A percentile compares a stretch with the other conserved stretches of the same genome.
Conservation (phyloP, 805 yeast genomes). For the Cyberlindnera nakhonratchasimensis region DNA sequence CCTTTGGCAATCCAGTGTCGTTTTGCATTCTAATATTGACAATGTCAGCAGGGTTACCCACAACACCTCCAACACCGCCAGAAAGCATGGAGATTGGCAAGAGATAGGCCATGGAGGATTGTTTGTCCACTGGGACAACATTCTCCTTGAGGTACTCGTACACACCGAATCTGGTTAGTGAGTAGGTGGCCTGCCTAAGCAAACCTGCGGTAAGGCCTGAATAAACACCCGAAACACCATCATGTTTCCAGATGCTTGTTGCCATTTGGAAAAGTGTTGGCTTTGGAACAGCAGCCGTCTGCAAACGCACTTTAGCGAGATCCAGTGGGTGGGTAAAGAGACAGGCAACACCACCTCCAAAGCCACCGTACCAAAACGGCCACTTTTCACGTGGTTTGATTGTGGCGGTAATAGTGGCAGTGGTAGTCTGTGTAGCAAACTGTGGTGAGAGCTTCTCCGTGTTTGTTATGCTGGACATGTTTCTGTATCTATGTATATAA, state of each 20-base stretch:
- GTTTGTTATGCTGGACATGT: conserved; percentile 2
- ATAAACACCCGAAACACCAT: conserved; percentile 69
- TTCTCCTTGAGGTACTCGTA: conserved; percentile 72
- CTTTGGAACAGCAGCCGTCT: conserved; percentile 69
- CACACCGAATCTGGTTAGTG: conserved; percentile 83
- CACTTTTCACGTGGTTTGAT: conserved; percentile 28
- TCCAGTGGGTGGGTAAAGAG: conserved; percentile 78
- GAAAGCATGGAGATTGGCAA: conserved; percentile 81
- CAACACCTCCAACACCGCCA: conserved; percentile 80
- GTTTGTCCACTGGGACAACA: conserved; percentile 37
- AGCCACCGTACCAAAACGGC: conserved; percentile 66
- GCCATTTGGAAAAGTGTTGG: conserved; percentile 61
- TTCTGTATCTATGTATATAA: neutral
- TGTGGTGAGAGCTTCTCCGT: conserved; percentile 5
- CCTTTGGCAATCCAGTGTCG: conserved; percentile 65
- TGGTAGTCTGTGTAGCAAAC: conserved; percentile 1
- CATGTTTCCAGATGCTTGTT: conserved; percentile 52
- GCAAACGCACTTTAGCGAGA: conserved; percentile 81
- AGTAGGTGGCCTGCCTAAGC: conserved; percentile 83
- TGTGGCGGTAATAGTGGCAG: conserved; percentile 4
- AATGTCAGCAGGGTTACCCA: conserved; percentile 86
- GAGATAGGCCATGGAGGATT: conserved; percentile 56
- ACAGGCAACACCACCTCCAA: conserved; percentile 65
- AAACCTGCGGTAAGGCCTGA: conserved; percentile 81
- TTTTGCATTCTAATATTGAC: conserved; percentile 91